Evolutionary conservation across 2,329 filamentous ascomycete species (phyloP).

Genomic region (Claviceps cyperi): DNA sequence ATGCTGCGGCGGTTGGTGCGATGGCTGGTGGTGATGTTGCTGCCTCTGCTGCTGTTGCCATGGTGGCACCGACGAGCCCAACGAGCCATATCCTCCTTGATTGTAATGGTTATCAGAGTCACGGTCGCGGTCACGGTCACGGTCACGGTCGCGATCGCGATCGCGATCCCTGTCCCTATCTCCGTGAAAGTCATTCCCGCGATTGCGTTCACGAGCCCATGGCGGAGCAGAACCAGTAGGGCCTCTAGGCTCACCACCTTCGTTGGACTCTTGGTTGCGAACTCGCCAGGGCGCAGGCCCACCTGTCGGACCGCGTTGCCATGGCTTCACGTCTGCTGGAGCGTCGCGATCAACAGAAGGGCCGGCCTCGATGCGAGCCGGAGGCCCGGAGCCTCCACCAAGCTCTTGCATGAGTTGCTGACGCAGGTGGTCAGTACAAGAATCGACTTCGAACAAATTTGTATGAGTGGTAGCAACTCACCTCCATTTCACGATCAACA

Average conservation of each 20-base stretch:
- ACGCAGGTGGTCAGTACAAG: slow-evolving; percentile 23
- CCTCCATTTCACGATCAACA: slow-evolving; percentile 89
- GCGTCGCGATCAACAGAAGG: slow-evolving; percentile 43
- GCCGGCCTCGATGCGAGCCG: slow-evolving; percentile 75
- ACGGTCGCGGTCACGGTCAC: slow-evolving; percentile 8
- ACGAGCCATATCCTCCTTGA: slow-evolving; percentile 9
- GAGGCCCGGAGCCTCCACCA: slow-evolving; percentile 56
- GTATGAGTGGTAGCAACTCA: slow-evolving; percentile 28
- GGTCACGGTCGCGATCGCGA: slow-evolving; percentile 1
- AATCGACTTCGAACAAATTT: not conserved
- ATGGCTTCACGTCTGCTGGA: slow-evolving; percentile 58
- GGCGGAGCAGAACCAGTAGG: slow-evolving; percentile 37
- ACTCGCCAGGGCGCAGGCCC: slow-evolving; percentile 69
- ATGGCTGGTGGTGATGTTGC: slow-evolving; percentile 1
- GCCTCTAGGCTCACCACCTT: slow-evolving; percentile 30
- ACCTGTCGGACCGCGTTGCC: slow-evolving; percentile 75
- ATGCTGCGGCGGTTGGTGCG: slow-evolving; percentile 20
- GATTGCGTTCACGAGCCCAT: slow-evolving; percentile 47
- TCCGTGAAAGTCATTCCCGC: slow-evolving; percentile 26
- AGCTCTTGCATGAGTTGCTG: slow-evolving; percentile 97
- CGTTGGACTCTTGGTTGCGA: slow-evolving; percentile 36
- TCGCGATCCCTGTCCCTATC: slow-evolving; percentile 10
- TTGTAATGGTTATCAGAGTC: slow-evolving; percentile 16
- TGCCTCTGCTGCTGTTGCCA: slow-evolving; percentile 29
- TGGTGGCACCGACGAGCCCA: slow-evolving; percentile 14